Conservation (phyloP, 257 asterid species). For the Petrea volubilis region DNA sequence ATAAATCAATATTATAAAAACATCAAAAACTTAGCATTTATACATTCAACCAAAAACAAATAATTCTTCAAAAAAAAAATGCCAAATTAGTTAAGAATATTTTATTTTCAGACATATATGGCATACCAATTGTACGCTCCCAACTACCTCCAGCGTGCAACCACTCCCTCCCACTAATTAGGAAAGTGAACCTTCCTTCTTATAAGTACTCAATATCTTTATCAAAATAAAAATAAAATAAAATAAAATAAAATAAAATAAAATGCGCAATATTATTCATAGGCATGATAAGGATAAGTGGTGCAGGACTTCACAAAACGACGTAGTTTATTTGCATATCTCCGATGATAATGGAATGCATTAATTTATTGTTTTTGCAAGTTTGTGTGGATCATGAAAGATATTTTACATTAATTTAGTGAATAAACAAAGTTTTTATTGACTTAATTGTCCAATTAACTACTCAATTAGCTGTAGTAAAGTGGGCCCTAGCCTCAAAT, state of each 20-base stretch:
- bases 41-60: no score
- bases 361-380: not conserved
- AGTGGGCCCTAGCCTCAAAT: not conserved
- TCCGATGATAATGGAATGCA: constrained; percentile 3
- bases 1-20: no score
- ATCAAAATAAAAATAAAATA: no score
- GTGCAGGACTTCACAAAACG: not conserved
- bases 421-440: constrained; percentile 9
- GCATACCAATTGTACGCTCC: no score
- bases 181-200: not conserved
- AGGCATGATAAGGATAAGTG: no score
- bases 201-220: no score
- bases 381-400: not conserved
- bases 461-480: not conserved
- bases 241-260: not conserved
- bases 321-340: not conserved
- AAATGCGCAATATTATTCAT: no score
- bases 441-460: constrained; percentile 11
- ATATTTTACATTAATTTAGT: not conserved
- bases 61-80: no score
- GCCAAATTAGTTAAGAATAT: no score
- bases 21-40: no score
- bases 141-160: not conserved
- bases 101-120: no score
- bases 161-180: not conserved